Base-by-base conservation (phyloP, 495 filamentous ascomycete species). In the Opeltia flavorubescens region DNA sequence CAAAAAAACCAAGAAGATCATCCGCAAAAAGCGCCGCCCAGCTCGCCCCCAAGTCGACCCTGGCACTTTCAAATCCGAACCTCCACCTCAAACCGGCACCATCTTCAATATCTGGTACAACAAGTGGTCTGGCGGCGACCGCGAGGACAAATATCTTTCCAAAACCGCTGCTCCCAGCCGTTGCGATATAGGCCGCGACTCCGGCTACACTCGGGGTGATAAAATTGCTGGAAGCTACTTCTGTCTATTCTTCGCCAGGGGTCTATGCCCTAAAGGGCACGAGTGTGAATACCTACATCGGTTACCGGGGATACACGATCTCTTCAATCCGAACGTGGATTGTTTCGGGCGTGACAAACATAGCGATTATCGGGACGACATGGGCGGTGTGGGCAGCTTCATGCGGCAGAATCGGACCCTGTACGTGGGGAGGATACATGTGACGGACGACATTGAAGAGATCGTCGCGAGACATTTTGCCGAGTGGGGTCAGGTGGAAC, bases 381-480 rank as follows among this genome's bases (percentile, higher is more conserved):
- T 98, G 91, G 89, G 89, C 28, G 91, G 91, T 50, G 84, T 94
- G 12, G 91, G 91, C 3, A 79, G 72, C 49, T 98, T 96, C 59
- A 81, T 82, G 70, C 75, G 91, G 13, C 84, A 88, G 59, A 98
- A 95, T 54, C 69, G 89, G 6, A 96, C 93, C 2, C 71, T 98
- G 8, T 98, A 98, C 56, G 35, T 51, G 15, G 91, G 91, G 3
- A 71, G 89, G 21, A 94, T 96, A 50, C 85, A 95, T 58, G 89
- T 95, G 17, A 88, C 79, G n/a, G 89, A 95, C 62, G 89, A 95
- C 59, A 95, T 95, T 50, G 89, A 95, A 59, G 91, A 98, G 62
- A 75, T 95, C n/a, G 88, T 94, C 2, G 78, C 88, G 26, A 71
- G 91, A 9, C 89, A 96, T 62, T 94, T 95, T 52, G 76, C 83